Evolutionary conservation across 2,329 filamentous ascomycete genomes (phyloP), one percentile per base, ranked within the genome.

Genomic region (Pseudogymnoascus sp.): DNA sequence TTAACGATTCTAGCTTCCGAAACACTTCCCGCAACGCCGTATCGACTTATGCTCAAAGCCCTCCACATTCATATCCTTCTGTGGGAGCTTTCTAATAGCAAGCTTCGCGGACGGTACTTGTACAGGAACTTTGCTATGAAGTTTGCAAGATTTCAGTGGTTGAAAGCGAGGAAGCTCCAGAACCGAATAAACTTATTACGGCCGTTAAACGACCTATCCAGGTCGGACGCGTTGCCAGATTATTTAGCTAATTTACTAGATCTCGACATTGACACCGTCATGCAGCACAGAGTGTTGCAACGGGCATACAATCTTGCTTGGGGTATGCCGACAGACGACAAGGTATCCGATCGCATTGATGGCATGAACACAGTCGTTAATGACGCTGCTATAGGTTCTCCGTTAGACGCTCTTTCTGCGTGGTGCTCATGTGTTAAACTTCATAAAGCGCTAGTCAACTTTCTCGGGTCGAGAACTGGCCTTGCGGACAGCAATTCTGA

Each of bases 271-370:
- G 90, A 95, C 60, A 85, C 91, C 22, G 90, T 97, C 8, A 81
- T 97, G 66, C 86, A 86, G 65, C 82, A 89, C 60, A 81, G 82
- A 47, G 87, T 96, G 64, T 82, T 93, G 38, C 90, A 96, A 74
- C 86, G 92, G 61, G 91, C 91, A 2, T 90, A 93, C 72, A 96
- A 96, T 71, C 80, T 97, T 16, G 90, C 92, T 2, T 96, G 92
- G 84, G 94, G 96, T 74, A 22, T 2, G 4, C 39, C 39, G n/a
- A 41, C 39, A 18, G 85, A 86, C 2, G 79, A 89, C 68, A 85
- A 86, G 30, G 81, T 86, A 0, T 76, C 80, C 43, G 78, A 81
- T 3, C 89, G 94, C 63, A 41, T 22, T 57, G 47, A 57, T 57
- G 47, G 47, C 25, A 57, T 57, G 47, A 35, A 57, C 33, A 35